Conservation (phyloP, 2,329 filamentous ascomycete genomes). For the Penicillium psychrosexuale region DNA sequence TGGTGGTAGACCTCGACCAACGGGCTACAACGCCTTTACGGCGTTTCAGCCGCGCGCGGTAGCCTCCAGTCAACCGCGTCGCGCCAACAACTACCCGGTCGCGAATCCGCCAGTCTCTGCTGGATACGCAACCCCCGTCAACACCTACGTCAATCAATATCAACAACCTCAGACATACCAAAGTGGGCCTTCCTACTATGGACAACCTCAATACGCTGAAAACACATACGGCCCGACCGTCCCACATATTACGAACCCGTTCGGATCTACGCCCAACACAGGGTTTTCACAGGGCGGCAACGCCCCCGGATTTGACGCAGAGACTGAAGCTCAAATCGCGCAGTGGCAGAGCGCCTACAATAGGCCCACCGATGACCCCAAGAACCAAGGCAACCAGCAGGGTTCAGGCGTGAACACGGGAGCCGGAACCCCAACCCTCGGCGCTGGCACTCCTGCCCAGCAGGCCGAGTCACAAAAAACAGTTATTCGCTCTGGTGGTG, state of each 20-base stretch:
- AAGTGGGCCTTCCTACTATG: conserved; percentile 45
- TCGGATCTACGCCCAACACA: conserved; percentile 53
- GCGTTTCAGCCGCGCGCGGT: conserved; percentile 61
- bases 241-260: conserved; percentile 77
- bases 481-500: conserved; percentile 81
- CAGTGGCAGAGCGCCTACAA: conserved; percentile 93
- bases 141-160: conserved; percentile 43
- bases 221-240: conserved; percentile 50
- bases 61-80: conserved; percentile 44
- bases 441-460: conserved; percentile 45
- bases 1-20: conserved; percentile 32
- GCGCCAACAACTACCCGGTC: conserved; percentile 37
- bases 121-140: conserved; percentile 39
- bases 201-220: conserved; percentile 48
- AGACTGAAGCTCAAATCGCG: conserved; percentile 86
- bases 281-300: conserved; percentile 30
- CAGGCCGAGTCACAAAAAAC: conserved; percentile 65
- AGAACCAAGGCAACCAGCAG: conserved; percentile 31
- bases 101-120: conserved; percentile 37
- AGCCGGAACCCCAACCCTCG: conserved; percentile 28
- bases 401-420: conserved; percentile 37
- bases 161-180: conserved; percentile 39
- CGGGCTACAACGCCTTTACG: conserved; percentile 48
- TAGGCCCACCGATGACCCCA: conserved; percentile 33
- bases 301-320: conserved; percentile 59